Conservation (phyloP, 441 rosid genomes). For the Manihot esculenta region DNA sequence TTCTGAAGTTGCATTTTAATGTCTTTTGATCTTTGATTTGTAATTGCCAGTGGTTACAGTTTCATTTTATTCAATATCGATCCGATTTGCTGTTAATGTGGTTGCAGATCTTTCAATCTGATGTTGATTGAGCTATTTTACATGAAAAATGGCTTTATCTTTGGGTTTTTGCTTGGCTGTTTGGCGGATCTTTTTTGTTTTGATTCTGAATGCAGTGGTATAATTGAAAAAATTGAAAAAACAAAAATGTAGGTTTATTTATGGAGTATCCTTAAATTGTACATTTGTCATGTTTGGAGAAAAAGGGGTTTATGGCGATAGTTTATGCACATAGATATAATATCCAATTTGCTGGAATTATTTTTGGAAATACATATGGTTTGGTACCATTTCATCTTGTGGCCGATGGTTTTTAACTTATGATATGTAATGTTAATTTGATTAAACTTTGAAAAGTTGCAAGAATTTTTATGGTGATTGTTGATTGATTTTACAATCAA, state of each 20-base stretch:
- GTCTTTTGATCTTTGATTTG: conserved; percentile 16
- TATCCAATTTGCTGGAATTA: neutral
- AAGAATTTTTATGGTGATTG: neutral
- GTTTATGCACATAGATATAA: neutral
- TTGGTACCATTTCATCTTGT: neutral
- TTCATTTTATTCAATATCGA: neutral
- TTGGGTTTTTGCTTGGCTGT: conserved; percentile 1
- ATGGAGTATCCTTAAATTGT: neutral
- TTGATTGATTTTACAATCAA: neutral
- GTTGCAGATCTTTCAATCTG: neutral
- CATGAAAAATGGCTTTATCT: neutral
- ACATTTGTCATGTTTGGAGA: no score
- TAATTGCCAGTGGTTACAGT: neutral
- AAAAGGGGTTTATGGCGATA: neutral
- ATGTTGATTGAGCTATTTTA: neutral
- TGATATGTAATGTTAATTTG: neutral
- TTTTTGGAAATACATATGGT: neutral
- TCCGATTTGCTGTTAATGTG: conserved; percentile 2
- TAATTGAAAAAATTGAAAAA: neutral
- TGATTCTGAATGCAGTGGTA: neutral
- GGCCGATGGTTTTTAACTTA: neutral
- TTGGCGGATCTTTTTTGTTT: neutral
- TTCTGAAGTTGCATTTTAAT: neutral
- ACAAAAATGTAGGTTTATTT: neutral
- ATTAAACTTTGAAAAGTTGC: neutral